A percentile compares a stretch with the other conserved stretches of the same genome.
Conservation (phyloP, 768 basidiomycete genomes). For the Megacollybia marginata region DNA sequence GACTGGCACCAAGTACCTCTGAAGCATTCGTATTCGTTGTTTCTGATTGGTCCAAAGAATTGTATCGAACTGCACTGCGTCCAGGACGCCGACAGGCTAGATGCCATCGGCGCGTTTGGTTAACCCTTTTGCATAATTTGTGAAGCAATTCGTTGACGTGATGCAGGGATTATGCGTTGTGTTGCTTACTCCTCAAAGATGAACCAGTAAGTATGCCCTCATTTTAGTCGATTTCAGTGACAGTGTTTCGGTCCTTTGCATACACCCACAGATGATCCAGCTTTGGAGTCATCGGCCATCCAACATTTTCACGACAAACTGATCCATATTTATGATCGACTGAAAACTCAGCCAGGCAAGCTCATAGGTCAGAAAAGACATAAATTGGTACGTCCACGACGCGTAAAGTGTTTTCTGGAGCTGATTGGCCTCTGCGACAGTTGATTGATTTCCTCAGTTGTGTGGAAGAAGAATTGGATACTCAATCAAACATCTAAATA, state of each 20-base stretch:
- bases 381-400: slow-evolving; percentile 43
- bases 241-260: slow-evolving; percentile 30
- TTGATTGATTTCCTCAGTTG: slow-evolving; percentile 56
- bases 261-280: slow-evolving; percentile 40
- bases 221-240: neutral
- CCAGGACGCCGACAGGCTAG: slow-evolving; percentile 73
- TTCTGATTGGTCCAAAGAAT: too few relatives aligned
- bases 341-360: slow-evolving; percentile 74
- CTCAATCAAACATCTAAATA: neutral
- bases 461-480: slow-evolving; percentile 55
- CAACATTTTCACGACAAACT: slow-evolving; percentile 87
- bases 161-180: slow-evolving; percentile 55
- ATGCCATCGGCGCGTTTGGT: slow-evolving; percentile 82
- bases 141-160: neutral
- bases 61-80: slow-evolving; percentile 78
- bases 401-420: too few relatives aligned
- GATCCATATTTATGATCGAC: slow-evolving; percentile 58
- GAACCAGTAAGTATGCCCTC: slow-evolving; percentile 31
- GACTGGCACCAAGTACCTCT: slow-evolving; percentile 50
- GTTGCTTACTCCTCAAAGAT: slow-evolving; percentile 54
- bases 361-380: slow-evolving; percentile 66
- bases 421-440: slow-evolving; percentile 24
- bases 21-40: too few relatives aligned
- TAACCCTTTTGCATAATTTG: neutral
- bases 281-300: slow-evolving; percentile 45